These are phyloP conservation scores for Echites panduratus DNA, from an alignment of 257 asterid genomes.

Conservation along the genomic window DNA sequence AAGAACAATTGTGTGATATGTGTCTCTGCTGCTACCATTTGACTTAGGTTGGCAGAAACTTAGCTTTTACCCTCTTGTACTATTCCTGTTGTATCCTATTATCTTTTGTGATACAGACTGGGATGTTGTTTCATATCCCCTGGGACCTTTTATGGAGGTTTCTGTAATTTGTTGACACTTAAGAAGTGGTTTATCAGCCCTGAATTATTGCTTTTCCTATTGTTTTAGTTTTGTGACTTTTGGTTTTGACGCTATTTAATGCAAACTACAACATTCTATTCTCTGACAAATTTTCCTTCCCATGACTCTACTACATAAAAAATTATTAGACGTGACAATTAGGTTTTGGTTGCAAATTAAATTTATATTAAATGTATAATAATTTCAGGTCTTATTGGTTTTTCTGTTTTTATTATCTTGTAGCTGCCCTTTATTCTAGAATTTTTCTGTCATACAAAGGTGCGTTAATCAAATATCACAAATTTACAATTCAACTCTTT, in stretches of 20 bases:
- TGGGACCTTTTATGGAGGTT: neutral
- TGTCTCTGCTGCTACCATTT: neutral
- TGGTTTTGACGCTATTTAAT: neutral
- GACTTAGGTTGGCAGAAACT: neutral
- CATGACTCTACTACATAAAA: neutral
- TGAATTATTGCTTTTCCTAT: neutral
- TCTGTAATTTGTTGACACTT: neutral
- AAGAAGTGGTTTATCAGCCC: neutral
- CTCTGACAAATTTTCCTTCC: neutral
- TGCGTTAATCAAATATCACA: neutral
- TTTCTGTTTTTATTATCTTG: neutral
- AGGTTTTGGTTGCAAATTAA: neutral
- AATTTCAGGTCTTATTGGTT: neutral
- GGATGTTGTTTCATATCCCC: neutral
- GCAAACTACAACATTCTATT: neutral
- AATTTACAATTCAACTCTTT: no score
- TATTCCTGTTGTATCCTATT: neutral
- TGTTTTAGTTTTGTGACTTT: neutral
- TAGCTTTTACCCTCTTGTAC: neutral
- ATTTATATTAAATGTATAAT: neutral
- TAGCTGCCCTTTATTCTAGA: neutral
- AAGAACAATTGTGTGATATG: neutral
- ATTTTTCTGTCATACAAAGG: neutral
- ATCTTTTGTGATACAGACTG: neutral
- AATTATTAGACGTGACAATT: neutral